These are phyloP conservation scores for Aureobasidium sp. DNA, from an alignment of 2,329 filamentous ascomycete species.

Conservation along the genomic window DNA sequence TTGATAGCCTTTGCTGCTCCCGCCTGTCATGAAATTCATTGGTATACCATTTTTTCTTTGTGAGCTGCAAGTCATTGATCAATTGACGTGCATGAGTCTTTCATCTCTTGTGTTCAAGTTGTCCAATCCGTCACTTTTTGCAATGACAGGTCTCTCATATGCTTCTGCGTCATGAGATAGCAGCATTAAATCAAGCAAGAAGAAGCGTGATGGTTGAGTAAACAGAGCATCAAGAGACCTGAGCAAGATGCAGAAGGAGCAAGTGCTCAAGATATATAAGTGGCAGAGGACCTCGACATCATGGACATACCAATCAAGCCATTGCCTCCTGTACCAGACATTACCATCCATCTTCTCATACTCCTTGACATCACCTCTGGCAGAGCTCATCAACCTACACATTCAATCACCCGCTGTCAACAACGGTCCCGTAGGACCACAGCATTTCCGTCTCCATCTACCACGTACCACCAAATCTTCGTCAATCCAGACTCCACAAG, in stretches of 20 bases:
- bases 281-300: not conserved
- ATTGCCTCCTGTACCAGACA: not conserved
- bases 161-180: not conserved
- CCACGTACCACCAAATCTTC: not conserved
- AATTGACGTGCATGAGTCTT: not conserved
- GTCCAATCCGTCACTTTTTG: not conserved
- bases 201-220: not conserved
- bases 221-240: not conserved
- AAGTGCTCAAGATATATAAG: not conserved
- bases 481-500: not conserved
- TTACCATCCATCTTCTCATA: not conserved
- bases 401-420: not conserved
- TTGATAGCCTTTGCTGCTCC: not conserved
- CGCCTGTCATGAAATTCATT: not conserved
- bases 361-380: not conserved
- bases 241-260: not conserved
- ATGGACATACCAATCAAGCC: not conserved
- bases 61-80: not conserved
- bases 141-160: conserved; percentile 5
- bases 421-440: conserved; percentile 1
- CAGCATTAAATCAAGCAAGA: not conserved
- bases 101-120: not conserved
- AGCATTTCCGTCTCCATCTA: not conserved
- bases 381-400: not conserved
- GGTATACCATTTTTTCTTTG: not conserved